These are phyloP conservation scores for Neonectria neomacrospora DNA, from an alignment of 2,329 filamentous ascomycete genomes.

Conservation along the genomic window DNA sequence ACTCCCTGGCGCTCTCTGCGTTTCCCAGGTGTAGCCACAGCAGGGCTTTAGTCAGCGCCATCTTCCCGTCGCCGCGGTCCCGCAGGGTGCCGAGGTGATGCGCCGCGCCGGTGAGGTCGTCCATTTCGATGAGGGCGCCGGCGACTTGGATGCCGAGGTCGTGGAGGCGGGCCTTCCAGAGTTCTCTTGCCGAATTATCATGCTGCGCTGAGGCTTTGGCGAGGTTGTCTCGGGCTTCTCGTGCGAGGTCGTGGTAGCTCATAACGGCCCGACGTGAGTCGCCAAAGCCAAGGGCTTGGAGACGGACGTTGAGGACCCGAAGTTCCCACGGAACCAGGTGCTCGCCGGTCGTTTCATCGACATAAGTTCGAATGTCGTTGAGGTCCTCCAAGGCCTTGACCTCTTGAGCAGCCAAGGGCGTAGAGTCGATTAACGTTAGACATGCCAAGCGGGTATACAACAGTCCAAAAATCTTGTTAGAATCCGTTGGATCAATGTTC, in stretches of 20 bases:
- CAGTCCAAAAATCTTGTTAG: slow-evolving; percentile 76
- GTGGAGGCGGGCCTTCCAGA: slow-evolving; percentile 78
- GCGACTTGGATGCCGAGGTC: slow-evolving; percentile 79
- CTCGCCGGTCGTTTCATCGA: slow-evolving; percentile 61
- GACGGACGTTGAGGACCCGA: slow-evolving; percentile 81
- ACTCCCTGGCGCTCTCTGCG: slow-evolving; percentile 70
- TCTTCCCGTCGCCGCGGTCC: slow-evolving; percentile 51
- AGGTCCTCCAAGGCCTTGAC: slow-evolving; percentile 72
- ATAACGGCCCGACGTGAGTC: slow-evolving; percentile 88
- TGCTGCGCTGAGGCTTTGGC: slow-evolving; percentile 56
- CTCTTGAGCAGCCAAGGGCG: slow-evolving; percentile 74
- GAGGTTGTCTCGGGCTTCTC: slow-evolving; percentile 76
- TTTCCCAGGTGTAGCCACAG: slow-evolving; percentile 85
- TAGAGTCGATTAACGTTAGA: slow-evolving; percentile 81
- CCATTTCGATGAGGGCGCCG: slow-evolving; percentile 82
- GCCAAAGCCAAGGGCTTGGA: slow-evolving; percentile 87
- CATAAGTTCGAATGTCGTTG: slow-evolving; percentile 65
- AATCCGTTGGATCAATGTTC: slow-evolving; percentile 64
- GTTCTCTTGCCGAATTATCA: slow-evolving; percentile 64
- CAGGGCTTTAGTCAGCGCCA: slow-evolving; percentile 67
- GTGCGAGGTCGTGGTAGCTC: slow-evolving; percentile 87
- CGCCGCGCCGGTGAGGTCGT: slow-evolving; percentile 82
- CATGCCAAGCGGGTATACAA: slow-evolving; percentile 86
- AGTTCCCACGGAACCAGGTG: slow-evolving; percentile 90
- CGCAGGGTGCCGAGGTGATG: slow-evolving; percentile 74